These are phyloP conservation scores for Ceratobasidium sp. DNA, from an alignment of 1,284 basidiomycete species.

Conservation along the genomic window DNA sequence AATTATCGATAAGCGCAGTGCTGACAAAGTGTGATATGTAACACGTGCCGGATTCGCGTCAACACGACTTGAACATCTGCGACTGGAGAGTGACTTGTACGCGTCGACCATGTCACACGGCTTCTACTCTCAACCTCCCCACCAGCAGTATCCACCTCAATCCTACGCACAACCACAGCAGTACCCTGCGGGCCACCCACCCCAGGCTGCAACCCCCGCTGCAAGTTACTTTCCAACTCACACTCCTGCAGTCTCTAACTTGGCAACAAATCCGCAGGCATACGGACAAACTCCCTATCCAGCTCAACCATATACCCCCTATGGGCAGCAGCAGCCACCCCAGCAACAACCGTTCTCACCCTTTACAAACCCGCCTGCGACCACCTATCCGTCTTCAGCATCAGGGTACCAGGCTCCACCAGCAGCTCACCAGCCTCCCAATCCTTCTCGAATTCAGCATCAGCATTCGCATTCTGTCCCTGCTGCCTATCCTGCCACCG, in stretches of 20 bases:
- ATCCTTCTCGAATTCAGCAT: conserved; percentile 22
- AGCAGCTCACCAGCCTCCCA: background rate
- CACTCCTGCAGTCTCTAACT: conserved; percentile 25
- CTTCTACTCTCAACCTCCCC: conserved; percentile 37
- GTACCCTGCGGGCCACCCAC: conserved; percentile 19
- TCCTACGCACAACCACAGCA: conserved; percentile 35
- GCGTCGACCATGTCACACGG: conserved; percentile 41
- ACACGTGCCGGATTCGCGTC: conserved; percentile 39
- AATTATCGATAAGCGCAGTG: conserved; percentile 13
- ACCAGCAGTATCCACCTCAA: conserved; percentile 43
- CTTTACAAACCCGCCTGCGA: conserved; percentile 24
- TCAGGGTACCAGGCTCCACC: conserved; percentile 26
- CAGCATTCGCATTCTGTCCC: conserved; percentile 44
- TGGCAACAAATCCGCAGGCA: conserved; percentile 19
- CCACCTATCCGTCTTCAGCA: background rate
- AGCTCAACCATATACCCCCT: conserved; percentile 30
- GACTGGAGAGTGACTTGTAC: conserved; percentile 17
- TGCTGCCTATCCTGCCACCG: conserved; percentile 11
- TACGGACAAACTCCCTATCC: conserved; percentile 32
- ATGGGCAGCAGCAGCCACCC: conserved; percentile 27
- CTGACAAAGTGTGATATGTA: conserved; percentile 45
- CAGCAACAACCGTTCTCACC: conserved; percentile 41
- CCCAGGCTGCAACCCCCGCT: conserved; percentile 10
- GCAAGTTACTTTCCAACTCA: conserved; percentile 36
- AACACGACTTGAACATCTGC: conserved; percentile 43